Evolutionary conservation across 108 stramenopile species (phyloP).

Genomic region (Poteriospumella lacustris): DNA sequence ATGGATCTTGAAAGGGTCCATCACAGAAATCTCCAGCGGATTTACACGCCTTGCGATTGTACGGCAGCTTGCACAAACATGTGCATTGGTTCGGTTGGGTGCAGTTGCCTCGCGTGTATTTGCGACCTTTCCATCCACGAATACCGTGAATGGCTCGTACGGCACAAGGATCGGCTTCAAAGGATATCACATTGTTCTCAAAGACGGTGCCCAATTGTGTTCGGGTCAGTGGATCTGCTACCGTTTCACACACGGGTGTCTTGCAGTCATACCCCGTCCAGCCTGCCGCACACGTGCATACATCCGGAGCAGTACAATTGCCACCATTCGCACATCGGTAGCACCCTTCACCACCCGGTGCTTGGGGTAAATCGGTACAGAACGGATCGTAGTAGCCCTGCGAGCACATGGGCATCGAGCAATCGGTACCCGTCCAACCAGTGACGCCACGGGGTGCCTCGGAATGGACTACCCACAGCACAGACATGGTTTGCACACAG

Average conservation of each 20-base stretch:
- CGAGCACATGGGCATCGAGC: constrained; percentile 70
- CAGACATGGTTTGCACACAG: constrained; percentile 52
- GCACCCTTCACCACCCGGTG: constrained; percentile 71
- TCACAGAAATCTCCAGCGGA: constrained; percentile 48
- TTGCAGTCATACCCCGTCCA: constrained; percentile 77
- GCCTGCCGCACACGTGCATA: constrained; percentile 68
- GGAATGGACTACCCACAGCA: constrained; percentile 56
- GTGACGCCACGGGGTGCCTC: constrained; percentile 60
- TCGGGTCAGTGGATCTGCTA: constrained; percentile 54
- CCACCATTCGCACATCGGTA: constrained; percentile 76
- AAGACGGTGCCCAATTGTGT: constrained; percentile 66
- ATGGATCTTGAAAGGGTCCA: constrained; percentile 59
- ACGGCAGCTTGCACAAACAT: constrained; percentile 60
- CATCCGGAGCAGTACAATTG: constrained; percentile 68
- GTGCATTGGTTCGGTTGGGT: constrained; percentile 71
- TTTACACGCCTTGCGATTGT: constrained; percentile 50
- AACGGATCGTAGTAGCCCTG: constrained; percentile 72
- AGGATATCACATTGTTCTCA: constrained; percentile 59
- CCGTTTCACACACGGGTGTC: constrained; percentile 69
- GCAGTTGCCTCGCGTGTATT: constrained; percentile 62
- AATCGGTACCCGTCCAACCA: constrained; percentile 71
- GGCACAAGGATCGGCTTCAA: constrained; percentile 73
- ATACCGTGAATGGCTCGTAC: constrained; percentile 36
- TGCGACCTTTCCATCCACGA: constrained; percentile 27
- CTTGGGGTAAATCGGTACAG: constrained; percentile 56